These are phyloP conservation scores for Aspergillus affinis DNA, from an alignment of 495 filamentous ascomycete genomes.

Conservation along the genomic window DNA sequence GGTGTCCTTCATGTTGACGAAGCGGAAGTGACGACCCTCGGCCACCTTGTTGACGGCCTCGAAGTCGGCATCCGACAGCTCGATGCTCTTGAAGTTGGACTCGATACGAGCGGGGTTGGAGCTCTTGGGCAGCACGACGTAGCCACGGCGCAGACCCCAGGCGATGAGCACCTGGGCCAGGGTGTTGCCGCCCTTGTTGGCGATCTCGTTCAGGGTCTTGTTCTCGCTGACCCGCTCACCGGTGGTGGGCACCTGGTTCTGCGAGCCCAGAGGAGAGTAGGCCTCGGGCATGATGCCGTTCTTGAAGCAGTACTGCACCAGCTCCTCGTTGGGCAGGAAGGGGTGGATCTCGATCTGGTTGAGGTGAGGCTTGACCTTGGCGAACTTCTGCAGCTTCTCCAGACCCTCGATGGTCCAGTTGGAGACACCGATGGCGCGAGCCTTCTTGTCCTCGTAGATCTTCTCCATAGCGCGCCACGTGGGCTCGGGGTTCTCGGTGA, in stretches of 20 bases:
- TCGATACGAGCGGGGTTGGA: constrained; percentile 62
- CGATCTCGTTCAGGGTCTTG: constrained; percentile 58
- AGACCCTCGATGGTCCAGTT: constrained; percentile 76
- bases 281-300: constrained; percentile 71
- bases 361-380: constrained; percentile 65
- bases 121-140: constrained; percentile 71
- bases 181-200: constrained; percentile 61
- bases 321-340: constrained; percentile 76
- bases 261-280: constrained; percentile 73
- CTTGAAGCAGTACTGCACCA: constrained; percentile 68
- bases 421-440: constrained; percentile 81
- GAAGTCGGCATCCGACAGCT: constrained; percentile 54
- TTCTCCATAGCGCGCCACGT: constrained; percentile 83
- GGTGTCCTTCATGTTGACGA: constrained; percentile 80
- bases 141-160: constrained; percentile 71
- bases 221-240: constrained; percentile 62
- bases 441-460: constrained; percentile 67
- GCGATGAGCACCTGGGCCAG: constrained; percentile 66
- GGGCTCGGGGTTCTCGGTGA: constrained; percentile 61
- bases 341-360: constrained; percentile 95
- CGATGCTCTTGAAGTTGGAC: constrained; percentile 64
- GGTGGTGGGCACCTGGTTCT: constrained; percentile 60
- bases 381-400: constrained; percentile 65
- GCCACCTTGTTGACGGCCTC: constrained; percentile 60
- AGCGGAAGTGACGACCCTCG: constrained; percentile 60